Evolutionary conservation across 2,329 filamentous ascomycete species (phyloP).

Genomic region (Alternaria sp.): DNA sequence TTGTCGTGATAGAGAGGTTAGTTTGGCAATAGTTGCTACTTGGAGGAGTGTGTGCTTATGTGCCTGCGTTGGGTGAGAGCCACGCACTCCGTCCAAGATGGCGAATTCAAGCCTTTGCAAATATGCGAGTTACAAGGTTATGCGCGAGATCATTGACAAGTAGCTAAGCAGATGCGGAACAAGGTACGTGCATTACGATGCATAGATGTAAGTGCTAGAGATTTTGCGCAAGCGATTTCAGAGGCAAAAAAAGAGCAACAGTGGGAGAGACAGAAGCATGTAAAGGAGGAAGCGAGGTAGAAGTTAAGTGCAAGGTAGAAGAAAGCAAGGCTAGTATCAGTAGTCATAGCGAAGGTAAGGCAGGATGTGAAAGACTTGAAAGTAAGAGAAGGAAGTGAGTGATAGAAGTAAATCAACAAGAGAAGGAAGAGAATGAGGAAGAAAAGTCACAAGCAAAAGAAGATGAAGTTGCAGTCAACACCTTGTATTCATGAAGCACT

Average conservation of each 20-base stretch:
- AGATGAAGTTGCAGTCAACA: background rate
- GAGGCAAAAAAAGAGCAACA: too few species aligned
- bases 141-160: background rate
- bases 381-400: background rate
- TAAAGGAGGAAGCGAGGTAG: too few species aligned
- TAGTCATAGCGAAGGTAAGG: background rate
- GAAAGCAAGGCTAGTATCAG: too few species aligned
- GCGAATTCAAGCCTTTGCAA: background rate
- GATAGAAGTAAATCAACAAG: background rate
- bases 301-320: too few species aligned
- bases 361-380: background rate
- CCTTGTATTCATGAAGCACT: constrained; percentile 3
- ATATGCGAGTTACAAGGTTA: background rate
- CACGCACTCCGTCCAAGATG: background rate
- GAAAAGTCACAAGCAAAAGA: background rate
- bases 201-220: too few species aligned
- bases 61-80: background rate
- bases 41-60: background rate
- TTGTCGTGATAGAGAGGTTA: background rate
- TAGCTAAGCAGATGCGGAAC: background rate
- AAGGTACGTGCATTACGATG: background rate
- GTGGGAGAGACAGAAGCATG: too few species aligned
- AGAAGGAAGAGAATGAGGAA: background rate
- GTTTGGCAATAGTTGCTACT: background rate
- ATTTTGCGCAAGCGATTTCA: too few species aligned